Percentiles rank a stretch among this genome's conserved stretches.
Evolutionary conservation across 2,329 filamentous ascomycete species (phyloP).

Genomic region (Ceratocystis cubensis): DNA sequence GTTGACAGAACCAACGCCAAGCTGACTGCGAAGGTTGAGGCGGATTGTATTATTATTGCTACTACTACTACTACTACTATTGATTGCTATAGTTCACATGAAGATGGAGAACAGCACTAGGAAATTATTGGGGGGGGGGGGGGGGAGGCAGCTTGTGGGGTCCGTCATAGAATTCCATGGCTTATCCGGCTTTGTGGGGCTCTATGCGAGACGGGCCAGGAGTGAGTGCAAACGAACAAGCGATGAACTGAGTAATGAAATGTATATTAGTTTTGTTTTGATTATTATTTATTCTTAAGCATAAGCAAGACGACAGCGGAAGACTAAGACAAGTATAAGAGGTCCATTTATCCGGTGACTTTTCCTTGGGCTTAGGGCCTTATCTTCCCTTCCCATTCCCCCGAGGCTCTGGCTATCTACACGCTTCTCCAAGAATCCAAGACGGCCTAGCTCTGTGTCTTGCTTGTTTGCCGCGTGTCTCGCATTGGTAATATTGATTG

Average conservation of each 20-base stretch:
- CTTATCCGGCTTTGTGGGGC: neutral
- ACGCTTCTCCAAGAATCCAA: neutral
- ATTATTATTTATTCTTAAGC: neutral
- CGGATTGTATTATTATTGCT: neutral
- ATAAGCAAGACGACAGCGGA: no score
- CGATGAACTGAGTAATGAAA: neutral
- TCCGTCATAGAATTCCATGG: neutral
- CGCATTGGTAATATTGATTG: neutral
- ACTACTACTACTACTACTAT: neutral
- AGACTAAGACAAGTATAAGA: neutral
- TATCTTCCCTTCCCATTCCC: neutral
- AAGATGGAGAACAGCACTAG: neutral
- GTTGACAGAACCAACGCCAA: neutral
- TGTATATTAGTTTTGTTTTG: neutral
- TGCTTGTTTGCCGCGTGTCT: neutral
- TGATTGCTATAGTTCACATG: neutral
- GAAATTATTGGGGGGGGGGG: no score
- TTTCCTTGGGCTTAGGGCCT: neutral
- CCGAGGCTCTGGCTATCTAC: neutral
- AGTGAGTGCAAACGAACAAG: neutral
- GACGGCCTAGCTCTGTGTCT: neutral
- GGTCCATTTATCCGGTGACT: neutral
- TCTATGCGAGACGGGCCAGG: neutral
- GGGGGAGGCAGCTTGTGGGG: neutral
- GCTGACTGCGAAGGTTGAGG: neutral